Evolutionary conservation across 1,284 basidiomycete species (phyloP).

Genomic region (Schizopora paradoxa): DNA sequence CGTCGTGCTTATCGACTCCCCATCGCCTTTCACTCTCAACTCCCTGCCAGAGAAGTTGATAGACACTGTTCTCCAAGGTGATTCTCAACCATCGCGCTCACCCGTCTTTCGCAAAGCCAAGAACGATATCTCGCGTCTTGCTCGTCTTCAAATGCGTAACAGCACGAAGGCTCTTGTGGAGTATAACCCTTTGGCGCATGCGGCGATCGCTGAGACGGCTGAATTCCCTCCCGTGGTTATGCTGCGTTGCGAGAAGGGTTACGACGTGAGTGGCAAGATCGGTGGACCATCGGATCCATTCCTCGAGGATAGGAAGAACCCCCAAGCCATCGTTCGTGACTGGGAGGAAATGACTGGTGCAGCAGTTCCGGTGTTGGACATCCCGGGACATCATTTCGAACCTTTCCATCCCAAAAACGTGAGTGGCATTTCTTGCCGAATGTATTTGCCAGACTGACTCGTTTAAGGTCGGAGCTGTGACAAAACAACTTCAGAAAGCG

Average conservation of each 20-base stretch:
- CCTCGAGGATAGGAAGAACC: constrained; percentile 43
- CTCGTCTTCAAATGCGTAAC: constrained; percentile 38
- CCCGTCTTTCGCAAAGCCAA: constrained; percentile 19
- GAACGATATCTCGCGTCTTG: constrained; percentile 15
- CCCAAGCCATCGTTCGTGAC: constrained; percentile 30
- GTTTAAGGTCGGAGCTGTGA: not conserved
- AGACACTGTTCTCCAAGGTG: constrained; percentile 23
- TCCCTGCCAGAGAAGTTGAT: constrained; percentile 48
- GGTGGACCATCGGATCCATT: constrained; percentile 29
- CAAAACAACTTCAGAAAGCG: not conserved
- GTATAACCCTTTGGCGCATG: constrained; percentile 31
- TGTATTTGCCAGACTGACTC: not conserved
- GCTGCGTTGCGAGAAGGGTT: constrained; percentile 13
- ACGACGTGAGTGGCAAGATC: not conserved
- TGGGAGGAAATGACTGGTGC: constrained; percentile 44
- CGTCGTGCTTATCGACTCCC: constrained; percentile 61
- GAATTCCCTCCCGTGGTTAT: constrained; percentile 13
- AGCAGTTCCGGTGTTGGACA: constrained; percentile 42
- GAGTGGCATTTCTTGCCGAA: constrained; percentile 21
- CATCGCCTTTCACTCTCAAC: constrained; percentile 44
- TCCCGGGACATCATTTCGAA: constrained; percentile 64
- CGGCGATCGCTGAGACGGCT: constrained; percentile 9
- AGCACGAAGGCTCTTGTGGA: constrained; percentile 36
- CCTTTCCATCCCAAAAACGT: constrained; percentile 52
- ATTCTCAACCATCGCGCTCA: constrained; percentile 24